Base-by-base conservation (phyloP, 2,329 filamentous ascomycete species). In the Pseudogymnoascus sp. region DNA sequence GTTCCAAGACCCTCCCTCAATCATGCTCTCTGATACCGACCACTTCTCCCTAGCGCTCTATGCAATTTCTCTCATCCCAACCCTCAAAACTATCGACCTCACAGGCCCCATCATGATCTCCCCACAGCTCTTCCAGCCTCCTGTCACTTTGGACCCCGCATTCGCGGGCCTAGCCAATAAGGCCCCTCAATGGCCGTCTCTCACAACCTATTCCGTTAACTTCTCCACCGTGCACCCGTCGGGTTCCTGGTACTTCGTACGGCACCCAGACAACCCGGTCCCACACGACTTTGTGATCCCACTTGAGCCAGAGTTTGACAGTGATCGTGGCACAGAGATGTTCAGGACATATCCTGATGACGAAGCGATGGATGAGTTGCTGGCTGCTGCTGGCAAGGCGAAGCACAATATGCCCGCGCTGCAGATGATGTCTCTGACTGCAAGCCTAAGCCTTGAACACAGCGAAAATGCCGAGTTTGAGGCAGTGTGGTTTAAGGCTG, bases 71-170 rank as follows among this genome's bases (percentile, higher is more conserved):
- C 62, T 60, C n/a, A 41, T 30, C 28, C 58, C 62, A 35, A 49
- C 41, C 39, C 62, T 63, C 55, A 45, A 16, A 12, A 49, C 19
- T 35, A 28, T 63, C 36, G 35, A 38, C 23, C 62, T 63, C 16
- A 23, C 14, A 9, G 62, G 62, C 14, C 55, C 62, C 25, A 49
- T 63, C 55, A 63, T 55, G 49, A 55, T 63, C 19, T 63, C 62
- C 16, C 39, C 58, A n/a, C 55, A 23, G 12, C 62, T 63, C 14
- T 63, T 61, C 35, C 36, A 55, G 28, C 33, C 55, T 19, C 38
- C 33, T 33, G 11, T 28, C 28, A 9, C 28, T 33, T 8, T 55
- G 8, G 49, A 55, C n/a, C 4, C 49, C 9, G 49, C 16, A 55
- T 55, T 55, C 3, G 25, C 49, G 28, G 22, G 49, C 11, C n/a